Evolutionary conservation across 176 grass and related monocot species (phyloP), one percentile per base, ranked within the genome.

Genomic region (Aegilops tauschii): DNA sequence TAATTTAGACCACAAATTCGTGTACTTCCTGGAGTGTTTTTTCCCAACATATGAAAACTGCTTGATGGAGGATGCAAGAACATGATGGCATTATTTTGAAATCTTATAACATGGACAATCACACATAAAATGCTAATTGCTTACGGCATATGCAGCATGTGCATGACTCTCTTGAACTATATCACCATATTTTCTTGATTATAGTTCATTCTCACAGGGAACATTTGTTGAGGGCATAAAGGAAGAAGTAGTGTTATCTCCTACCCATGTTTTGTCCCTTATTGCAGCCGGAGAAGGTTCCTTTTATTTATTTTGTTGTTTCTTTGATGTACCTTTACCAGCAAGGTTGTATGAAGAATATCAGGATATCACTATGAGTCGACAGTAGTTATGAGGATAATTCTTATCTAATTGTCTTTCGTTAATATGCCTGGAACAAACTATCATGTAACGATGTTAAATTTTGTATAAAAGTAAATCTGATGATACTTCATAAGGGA

Each of bases 181-280:
- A 37, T 50, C 64, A 16, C 47, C 31, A 18, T 44, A 23, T 58
- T 20, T 68, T 64, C 31, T 42, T 82, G 18, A 28, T 52, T 82
- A 80, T 35, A 32, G 28, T 73, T 90, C 25, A 56, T 69, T 80
- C 76, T 78, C 56, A 56, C 87, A 99, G 97, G 97, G 97, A 89
- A 92, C 91, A 49, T 99, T 97, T 90, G 94, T 99, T 86, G 97
- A 99, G 81, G 94, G 97, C 83, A 95, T 99, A 85, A 99, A 99
- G 79, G 97, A 99, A 91, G 97, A 99, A 92, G 97, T 97, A 56
- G 97, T 99, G 61, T 86, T 97, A 47, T 99, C 97, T 87, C 94
- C 94, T 95, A 94, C 97, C 35, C 97, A 99, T 90, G 97, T 92
- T 18, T 83, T 99, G 37, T 99, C 97, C 63, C 94, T 99, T 85